These are phyloP conservation scores for Wickerhamomyces mucosus DNA, from an alignment of 805 yeast genomes.

Conservation along the genomic window DNA sequence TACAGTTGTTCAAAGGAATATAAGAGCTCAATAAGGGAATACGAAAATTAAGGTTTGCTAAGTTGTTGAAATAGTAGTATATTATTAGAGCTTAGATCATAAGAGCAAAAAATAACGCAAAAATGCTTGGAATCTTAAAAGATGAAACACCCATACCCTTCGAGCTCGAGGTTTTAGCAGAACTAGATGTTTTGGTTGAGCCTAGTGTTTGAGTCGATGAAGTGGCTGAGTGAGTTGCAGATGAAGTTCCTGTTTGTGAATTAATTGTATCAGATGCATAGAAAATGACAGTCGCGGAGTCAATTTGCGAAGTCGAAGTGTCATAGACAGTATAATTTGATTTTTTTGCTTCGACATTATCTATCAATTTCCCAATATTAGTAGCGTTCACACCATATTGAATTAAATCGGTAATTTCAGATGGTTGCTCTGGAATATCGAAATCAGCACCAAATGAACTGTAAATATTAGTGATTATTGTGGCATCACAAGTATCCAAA, in stretches of 20 bases:
- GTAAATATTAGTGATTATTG: slow-evolving; percentile 26
- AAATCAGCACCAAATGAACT: slow-evolving; percentile 37
- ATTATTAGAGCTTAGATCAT: not conserved
- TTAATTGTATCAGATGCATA: slow-evolving; percentile 28
- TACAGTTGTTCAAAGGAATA: no score
- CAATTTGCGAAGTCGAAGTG: slow-evolving; percentile 23
- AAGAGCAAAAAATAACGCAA: not conserved
- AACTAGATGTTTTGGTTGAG: slow-evolving; percentile 13
- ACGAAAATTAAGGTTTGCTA: no score
- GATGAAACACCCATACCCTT: slow-evolving; percentile 5
- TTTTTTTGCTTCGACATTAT: slow-evolving; percentile 26
- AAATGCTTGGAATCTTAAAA: not conserved
- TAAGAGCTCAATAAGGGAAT: no score
- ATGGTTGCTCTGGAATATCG: slow-evolving; percentile 38
- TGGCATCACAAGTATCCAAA: slow-evolving; percentile 31
- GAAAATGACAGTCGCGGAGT: slow-evolving; percentile 29
- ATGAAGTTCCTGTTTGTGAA: slow-evolving; percentile 18
- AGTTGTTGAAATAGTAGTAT: no score
- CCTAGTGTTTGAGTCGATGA: slow-evolving; percentile 11
- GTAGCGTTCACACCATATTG: slow-evolving; percentile 37
- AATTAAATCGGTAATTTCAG: slow-evolving; percentile 33
- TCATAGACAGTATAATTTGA: slow-evolving; percentile 33
- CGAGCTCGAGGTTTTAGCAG: slow-evolving; percentile 11
- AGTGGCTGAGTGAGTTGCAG: slow-evolving; percentile 1
- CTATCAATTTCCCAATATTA: slow-evolving; percentile 34